A percentile compares a stretch with the other conserved stretches of the same genome.
Conservation (phyloP, 2,329 filamentous ascomycete species). For the Fusarium subtropicale region DNA sequence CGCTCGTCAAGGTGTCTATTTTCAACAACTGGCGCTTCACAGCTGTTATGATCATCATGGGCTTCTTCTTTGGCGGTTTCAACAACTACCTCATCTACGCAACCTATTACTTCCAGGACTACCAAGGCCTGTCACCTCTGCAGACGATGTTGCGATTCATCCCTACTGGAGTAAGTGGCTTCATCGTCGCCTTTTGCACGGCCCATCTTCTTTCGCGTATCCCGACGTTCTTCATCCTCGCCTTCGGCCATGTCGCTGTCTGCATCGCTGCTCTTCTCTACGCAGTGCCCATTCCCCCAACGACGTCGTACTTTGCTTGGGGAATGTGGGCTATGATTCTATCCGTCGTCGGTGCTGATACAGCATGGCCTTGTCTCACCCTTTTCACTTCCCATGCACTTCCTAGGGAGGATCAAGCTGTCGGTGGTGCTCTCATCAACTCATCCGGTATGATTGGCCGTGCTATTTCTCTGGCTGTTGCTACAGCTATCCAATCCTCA, state of each 20-base stretch:
- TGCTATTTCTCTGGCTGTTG: constrained; percentile 73
- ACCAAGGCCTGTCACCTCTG: constrained; percentile 69
- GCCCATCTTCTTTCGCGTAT: constrained; percentile 68
- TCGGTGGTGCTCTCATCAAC: constrained; percentile 76
- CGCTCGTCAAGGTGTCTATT: constrained; percentile 74
- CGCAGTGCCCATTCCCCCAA: constrained; percentile 69
- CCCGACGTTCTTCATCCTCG: constrained; percentile 67
- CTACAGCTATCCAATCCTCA: constrained; percentile 72
- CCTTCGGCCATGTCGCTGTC: constrained; percentile 67
- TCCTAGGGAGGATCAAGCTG: constrained; percentile 71
- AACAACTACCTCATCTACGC: constrained; percentile 75
- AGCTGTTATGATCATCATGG: constrained; percentile 73
- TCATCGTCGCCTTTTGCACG: constrained; percentile 67
- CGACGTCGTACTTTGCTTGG: constrained; percentile 74
- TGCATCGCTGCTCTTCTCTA: constrained; percentile 70
- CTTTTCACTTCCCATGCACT: constrained; percentile 74
- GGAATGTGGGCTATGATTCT: constrained; percentile 75
- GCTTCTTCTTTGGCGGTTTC: constrained; percentile 74
- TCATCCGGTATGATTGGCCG: constrained; percentile 73
- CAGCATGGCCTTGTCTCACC: constrained; percentile 72
- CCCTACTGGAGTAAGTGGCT: constrained; percentile 71
- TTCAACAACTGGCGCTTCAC: constrained; percentile 71
- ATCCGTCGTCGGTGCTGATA: constrained; percentile 74
- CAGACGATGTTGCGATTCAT: constrained; percentile 77
- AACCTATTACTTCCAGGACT: constrained; percentile 78